Percentiles rank a stretch among this genome's conserved stretches.
Conservation (phyloP, 352 stramenopile species). For the Pythium phragmitis region DNA sequence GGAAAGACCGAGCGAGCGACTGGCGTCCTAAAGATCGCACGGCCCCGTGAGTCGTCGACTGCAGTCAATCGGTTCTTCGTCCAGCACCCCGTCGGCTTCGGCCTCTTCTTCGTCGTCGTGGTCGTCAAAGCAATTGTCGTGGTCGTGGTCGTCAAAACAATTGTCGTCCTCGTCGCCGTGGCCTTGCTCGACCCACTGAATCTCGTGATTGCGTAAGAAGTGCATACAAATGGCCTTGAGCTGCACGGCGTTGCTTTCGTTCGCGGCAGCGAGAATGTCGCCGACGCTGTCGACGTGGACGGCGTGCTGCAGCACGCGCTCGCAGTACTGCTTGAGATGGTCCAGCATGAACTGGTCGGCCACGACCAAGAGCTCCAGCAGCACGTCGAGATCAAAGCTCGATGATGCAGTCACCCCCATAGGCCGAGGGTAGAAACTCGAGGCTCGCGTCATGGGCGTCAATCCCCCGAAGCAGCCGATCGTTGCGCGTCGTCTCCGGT, state of each 20-base stretch:
- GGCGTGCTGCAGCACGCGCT: constrained; percentile 80
- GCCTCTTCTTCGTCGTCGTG: constrained; percentile 12
- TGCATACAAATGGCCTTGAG: constrained; percentile 91
- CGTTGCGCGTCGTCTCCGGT: neutral
- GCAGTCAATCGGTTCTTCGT: neutral
- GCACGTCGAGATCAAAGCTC: constrained; percentile 58
- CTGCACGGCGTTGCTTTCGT: constrained; percentile 91
- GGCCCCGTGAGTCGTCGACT: constrained; percentile 5
- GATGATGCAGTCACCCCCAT: constrained; percentile 1
- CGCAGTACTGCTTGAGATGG: constrained; percentile 95
- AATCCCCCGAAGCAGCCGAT: neutral
- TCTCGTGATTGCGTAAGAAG: constrained; percentile 87
- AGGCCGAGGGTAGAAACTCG: neutral
- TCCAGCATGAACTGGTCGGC: constrained; percentile 97
- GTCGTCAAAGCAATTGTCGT: constrained; percentile 29
- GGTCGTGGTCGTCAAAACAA: constrained; percentile 45
- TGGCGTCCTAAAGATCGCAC: constrained; percentile 5
- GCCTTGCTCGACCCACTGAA: constrained; percentile 23
- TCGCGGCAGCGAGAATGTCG: constrained; percentile 86
- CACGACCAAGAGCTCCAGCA: constrained; percentile 90
- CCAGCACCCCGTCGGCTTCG: neutral
- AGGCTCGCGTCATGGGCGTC: constrained; percentile 9
- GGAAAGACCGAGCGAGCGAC: neutral
- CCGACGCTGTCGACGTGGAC: constrained; percentile 85
- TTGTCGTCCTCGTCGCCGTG: constrained; percentile 39